A percentile compares a stretch with the other conserved stretches of the same genome.
Evolutionary conservation across 2,329 filamentous ascomycete genomes (phyloP).

Genomic region (Penicillium sp.): DNA sequence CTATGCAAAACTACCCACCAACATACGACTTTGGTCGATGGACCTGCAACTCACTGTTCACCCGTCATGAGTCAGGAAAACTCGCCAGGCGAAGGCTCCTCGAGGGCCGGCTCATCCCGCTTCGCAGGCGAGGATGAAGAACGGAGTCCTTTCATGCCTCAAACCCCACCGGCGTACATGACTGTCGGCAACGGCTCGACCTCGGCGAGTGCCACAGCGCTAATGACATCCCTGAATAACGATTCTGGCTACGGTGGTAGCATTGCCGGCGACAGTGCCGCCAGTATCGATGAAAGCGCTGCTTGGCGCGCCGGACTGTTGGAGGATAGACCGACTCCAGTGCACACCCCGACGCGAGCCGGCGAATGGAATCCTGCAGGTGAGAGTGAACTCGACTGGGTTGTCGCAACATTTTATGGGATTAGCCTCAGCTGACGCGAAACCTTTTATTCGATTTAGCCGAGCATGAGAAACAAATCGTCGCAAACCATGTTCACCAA

Average conservation of each 20-base stretch:
- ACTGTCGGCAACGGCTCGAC: constrained; percentile 82
- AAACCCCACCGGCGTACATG: constrained; percentile 70
- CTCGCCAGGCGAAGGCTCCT: constrained; percentile 40
- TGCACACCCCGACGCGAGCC: constrained; percentile 55
- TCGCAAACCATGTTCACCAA: constrained; percentile 86
- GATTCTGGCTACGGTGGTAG: constrained; percentile 94
- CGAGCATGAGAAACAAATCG: constrained; percentile 67
- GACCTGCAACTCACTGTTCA: constrained; percentile 17
- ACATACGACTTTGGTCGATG: constrained; percentile 26
- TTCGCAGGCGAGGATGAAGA: constrained; percentile 34
- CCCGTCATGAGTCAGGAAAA: constrained; percentile 50
- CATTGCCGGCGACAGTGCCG: constrained; percentile 64
- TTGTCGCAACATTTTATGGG: neutral
- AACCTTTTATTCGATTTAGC: constrained; percentile 35
- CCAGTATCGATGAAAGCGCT: constrained; percentile 46
- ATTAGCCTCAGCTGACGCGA: constrained; percentile 21
- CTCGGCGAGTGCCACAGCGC: constrained; percentile 76
- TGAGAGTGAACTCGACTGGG: constrained; percentile 21
- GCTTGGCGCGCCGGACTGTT: constrained; percentile 61
- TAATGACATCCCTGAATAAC: constrained; percentile 79
- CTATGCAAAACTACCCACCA: constrained; percentile 29
- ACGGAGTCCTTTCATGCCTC: constrained; percentile 34
- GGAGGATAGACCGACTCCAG: constrained; percentile 61
- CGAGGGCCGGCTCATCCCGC: constrained; percentile 44
- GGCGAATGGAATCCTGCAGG: constrained; percentile 54